phyloP scores from a whole-genome alignment of 164 flowering plant species.

The Aristolochia contorta region DNA sequence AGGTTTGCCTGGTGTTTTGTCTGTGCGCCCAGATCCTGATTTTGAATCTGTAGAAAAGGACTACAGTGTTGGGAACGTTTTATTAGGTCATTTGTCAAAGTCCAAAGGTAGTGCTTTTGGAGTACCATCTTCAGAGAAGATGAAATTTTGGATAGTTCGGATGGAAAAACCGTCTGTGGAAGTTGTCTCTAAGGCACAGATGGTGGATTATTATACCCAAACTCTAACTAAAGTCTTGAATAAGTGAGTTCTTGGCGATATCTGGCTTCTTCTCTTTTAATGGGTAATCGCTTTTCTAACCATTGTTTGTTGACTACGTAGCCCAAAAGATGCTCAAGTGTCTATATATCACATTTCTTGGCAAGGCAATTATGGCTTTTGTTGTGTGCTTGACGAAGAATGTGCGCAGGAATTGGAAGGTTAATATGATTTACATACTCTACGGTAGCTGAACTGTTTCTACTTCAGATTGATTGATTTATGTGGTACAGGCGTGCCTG shows the following conservation, averaged over 20 bases:
- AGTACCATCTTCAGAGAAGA: conserved; percentile 35
- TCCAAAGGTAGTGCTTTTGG: conserved; percentile 11
- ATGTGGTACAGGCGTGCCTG: conserved; percentile 62
- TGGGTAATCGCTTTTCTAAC: not conserved
- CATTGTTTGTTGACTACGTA: conserved; percentile 13
- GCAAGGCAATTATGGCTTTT: conserved; percentile 72
- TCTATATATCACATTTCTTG: conserved; percentile 82
- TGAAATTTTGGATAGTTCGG: conserved; percentile 74
- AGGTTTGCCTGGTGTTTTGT: conserved; percentile 64
- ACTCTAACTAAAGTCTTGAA: conserved; percentile 69
- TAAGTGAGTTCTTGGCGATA: conserved; percentile 40
- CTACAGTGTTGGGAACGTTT: conserved; percentile 24
- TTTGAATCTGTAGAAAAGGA: conserved; percentile 35
- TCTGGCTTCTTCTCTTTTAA: not conserved
- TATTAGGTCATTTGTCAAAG: conserved; percentile 9
- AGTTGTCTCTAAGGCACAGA: conserved; percentile 68
- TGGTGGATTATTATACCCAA: conserved; percentile 71
- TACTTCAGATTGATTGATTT: not conserved
- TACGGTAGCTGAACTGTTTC: conserved; percentile 1
- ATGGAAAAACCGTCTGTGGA: conserved; percentile 53
- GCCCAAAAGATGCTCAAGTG: conserved; percentile 90
- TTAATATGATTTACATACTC: conserved; percentile 13
- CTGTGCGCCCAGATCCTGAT: conserved; percentile 53
- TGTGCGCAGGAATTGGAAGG: conserved; percentile 66
- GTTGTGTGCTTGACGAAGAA: conserved; percentile 80